A percentile compares a stretch with the other conserved stretches of the same genome.
These are phyloP conservation scores for Chrysanthemum lavandulifolium DNA, from an alignment of 129 eudicot genomes.

Conservation along the genomic window DNA sequence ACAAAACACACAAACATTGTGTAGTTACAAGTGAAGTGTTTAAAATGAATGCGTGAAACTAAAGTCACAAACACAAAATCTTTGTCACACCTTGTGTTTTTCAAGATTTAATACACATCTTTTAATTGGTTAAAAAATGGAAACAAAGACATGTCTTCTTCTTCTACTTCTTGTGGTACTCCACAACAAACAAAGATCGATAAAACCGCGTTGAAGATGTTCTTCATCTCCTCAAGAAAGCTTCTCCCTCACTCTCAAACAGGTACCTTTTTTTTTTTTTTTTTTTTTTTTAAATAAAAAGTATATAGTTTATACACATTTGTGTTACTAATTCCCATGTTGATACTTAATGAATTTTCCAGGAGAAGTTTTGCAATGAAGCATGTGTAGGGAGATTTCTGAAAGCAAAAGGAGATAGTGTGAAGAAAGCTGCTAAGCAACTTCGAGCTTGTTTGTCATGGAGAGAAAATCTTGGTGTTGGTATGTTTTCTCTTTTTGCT, in stretches of 20 bases:
- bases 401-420: conserved; percentile 82
- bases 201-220: conserved; percentile 64
- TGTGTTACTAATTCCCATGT: too few species aligned
- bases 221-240: conserved; percentile 70
- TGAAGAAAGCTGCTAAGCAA: conserved; percentile 91
- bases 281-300: background rate
- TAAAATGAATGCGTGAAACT: conserved; percentile 51
- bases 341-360: background rate
- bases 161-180: background rate
- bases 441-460: conserved; percentile 81
- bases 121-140: conserved; percentile 26
- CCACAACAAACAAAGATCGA: conserved; percentile 28
- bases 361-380: conserved; percentile 89
- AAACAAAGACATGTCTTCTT: conserved; percentile 45
- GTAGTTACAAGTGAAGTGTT: background rate
- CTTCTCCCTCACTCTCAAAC: conserved; percentile 77
- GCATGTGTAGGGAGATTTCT: conserved; percentile 80
- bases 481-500: conserved; percentile 41
- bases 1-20: conserved; percentile 2
- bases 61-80: conserved; percentile 44
- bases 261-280: conserved; percentile 36
- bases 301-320: background rate
- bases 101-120: background rate
- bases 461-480: conserved; percentile 75
- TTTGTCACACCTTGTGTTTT: conserved; percentile 39